These are phyloP conservation scores for Cryptosporidium canis DNA, from an alignment of 169 alveolate genomes.

Conservation along the genomic window DNA sequence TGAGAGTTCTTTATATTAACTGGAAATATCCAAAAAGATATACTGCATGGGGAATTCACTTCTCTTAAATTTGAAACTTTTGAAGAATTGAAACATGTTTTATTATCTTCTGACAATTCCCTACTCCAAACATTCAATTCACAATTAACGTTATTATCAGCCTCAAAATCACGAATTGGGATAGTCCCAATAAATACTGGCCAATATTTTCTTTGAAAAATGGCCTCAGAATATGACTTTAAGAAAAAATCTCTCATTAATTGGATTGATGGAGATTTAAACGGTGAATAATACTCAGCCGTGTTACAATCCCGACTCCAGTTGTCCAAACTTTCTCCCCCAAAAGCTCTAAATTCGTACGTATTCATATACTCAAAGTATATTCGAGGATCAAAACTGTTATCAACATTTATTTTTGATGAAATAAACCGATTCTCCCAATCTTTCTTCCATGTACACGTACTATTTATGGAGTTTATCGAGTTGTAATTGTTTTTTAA, in stretches of 20 bases:
- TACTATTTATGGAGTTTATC: background rate
- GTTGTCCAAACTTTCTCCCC: background rate
- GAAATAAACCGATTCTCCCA: conserved; percentile 30
- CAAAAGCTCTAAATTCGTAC: background rate
- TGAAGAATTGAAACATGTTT: background rate
- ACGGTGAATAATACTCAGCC: background rate
- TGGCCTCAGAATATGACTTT: background rate
- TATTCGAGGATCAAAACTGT: conserved; percentile 25
- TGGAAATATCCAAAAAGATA: conserved; percentile 75
- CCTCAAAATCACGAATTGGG: conserved; percentile 63
- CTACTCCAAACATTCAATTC: background rate
- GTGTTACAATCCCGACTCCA: background rate
- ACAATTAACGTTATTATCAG: background rate
- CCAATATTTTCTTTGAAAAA: conserved; percentile 66
- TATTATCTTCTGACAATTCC: background rate
- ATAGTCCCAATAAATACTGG: conserved; percentile 76
- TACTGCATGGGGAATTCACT: conserved; percentile 74
- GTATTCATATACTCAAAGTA: background rate
- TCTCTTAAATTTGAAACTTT: conserved; percentile 69
- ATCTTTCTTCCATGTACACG: background rate
- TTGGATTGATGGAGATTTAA: conserved; percentile 19
- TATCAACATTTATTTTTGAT: background rate
- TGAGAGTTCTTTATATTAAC: background rate
- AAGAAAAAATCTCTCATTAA: conserved; percentile 50
- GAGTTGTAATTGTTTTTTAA: background rate